Base-by-base conservation (phyloP, 495 filamentous ascomycete species). In the Podospora sp. region DNA sequence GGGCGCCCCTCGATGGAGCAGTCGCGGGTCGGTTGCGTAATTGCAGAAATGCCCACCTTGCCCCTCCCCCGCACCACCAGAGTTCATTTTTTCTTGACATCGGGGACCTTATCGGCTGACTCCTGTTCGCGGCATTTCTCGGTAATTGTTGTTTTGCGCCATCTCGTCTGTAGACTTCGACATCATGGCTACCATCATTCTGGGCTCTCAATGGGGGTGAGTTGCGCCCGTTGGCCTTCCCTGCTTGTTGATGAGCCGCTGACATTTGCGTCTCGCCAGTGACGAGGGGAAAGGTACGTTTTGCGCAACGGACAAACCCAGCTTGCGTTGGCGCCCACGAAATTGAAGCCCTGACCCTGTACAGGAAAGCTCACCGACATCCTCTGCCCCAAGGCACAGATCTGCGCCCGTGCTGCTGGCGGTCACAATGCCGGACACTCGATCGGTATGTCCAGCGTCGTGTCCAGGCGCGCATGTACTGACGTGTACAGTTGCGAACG, bases 271-370 rank as follows among this genome's bases (percentile, higher is more conserved):
- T 6, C 16, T 16, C 81, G 79, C 16, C 21, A 90, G 89, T 70
- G 90, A 91, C 80, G 90, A 92, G 82, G 90, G 87, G 63, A 90
- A 92, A 81, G 90, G 90, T 66, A 92, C 55, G 52, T 55, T 26
- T 6, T 26, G 52, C 52, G 52, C 24, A 21, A 29, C 46, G 36
- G 22, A 52, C 35, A 49, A 2, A n/a, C 29, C 20, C 33, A 46
- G 25, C 57, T 20, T 27, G 26, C 8, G 16, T 22, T 18, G 6
- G 53, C 50, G 29, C 22, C 29, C 29, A 52, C 5, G 12, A 46
- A 11, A 46, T 18, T 11, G 88, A 77, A 83, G 81, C 65, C 84
- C 88, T 76, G 86, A 86, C 57, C 86, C 36, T 67, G 89, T 25
- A 66, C 67, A 71, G 75, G 75, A 57, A 77, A 71, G 70, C 72